These are phyloP conservation scores for Alternaria longipes DNA, from an alignment of 2,329 filamentous ascomycete species.

Conservation along the genomic window DNA sequence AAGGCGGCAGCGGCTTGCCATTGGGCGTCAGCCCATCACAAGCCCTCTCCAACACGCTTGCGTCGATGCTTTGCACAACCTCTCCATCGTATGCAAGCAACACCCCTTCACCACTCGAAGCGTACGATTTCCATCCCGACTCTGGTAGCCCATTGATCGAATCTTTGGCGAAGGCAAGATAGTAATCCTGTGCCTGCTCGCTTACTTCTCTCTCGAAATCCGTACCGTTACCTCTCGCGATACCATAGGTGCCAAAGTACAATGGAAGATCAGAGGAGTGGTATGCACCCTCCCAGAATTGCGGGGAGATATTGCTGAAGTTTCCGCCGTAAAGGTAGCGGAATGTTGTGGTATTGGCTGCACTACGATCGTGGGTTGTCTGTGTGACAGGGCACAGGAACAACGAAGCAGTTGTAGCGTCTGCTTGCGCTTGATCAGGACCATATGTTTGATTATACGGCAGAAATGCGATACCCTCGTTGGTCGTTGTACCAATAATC, in stretches of 20 bases:
- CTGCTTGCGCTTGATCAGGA: constrained; percentile 28
- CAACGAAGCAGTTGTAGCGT: constrained; percentile 30
- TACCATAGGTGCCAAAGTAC: constrained; percentile 48
- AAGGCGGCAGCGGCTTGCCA: constrained; percentile 14
- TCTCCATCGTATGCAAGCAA: constrained; percentile 32
- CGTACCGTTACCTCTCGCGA: constrained; percentile 36
- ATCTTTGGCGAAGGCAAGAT: constrained; percentile 49
- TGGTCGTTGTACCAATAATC: constrained; percentile 48
- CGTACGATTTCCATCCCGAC: constrained; percentile 48
- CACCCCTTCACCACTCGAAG: constrained; percentile 32
- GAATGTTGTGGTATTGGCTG: constrained; percentile 41
- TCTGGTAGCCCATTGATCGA: constrained; percentile 39
- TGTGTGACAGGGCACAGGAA: constrained; percentile 46
- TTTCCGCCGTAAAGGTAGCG: constrained; percentile 52
- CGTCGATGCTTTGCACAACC: constrained; percentile 28
- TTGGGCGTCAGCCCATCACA: constrained; percentile 24
- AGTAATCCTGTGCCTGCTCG: constrained; percentile 50
- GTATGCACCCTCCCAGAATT: constrained; percentile 49
- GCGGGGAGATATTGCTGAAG: constrained; percentile 47
- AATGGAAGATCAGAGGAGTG: constrained; percentile 49
- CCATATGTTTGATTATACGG: constrained; percentile 45
- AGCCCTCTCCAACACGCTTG: constrained; percentile 29
- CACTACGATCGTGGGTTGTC: constrained; percentile 37
- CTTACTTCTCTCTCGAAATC: constrained; percentile 44
- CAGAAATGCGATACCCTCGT: constrained; percentile 48